Evolutionary conservation across 2,329 filamentous ascomycete species (phyloP), one percentile per base, ranked within the genome.

Genomic region (Exophiala sp.): DNA sequence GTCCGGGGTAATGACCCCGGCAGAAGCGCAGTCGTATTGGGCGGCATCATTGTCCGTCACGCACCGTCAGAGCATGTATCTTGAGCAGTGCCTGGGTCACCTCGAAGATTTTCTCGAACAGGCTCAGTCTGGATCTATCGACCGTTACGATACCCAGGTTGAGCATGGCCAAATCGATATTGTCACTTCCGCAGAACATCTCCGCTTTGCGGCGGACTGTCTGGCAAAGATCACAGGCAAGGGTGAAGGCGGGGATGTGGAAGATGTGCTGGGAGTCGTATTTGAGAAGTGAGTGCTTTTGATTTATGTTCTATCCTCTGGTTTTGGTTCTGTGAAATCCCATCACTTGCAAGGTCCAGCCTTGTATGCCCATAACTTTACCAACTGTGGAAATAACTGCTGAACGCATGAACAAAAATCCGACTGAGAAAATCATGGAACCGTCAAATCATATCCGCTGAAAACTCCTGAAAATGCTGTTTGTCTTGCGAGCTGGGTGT

Each of bases 181-280:
- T 44, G 92, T 96, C 5, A 79, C 95, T 21, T 91, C 91, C 9
- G 94, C 94, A 0, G 94, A 99, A 71, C 84, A 91, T 66, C 77
- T 99, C 51, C 85, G 94, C 40, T 84, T 83, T 61, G 91, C 91
- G 10, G 91, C 89, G 1, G 82, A 86, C 48, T 86, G 84, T 59
- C 77, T 96, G n/a, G 87, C 90, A 1, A 83, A 85, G 53, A 95
- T 97, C 64, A 97, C 91, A 1, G 94, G 94, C 0, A 83, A 83
- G 51, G 91, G 91, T 1, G 89, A 91, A 64, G 82, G 81, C 38
- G 60, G 91, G 2, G 92, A 97, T 70, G 90, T 97, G 12, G 92
- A 99, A 69, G 94, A 97, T 67, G 89, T 99, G 6, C 74, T 99
- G 41, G 94, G 94, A 0, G 91, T 99, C 18, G 91, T 99, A 3